Base-by-base conservation (phyloP, 495 filamentous ascomycete genomes). In the Zalerion maritima region DNA sequence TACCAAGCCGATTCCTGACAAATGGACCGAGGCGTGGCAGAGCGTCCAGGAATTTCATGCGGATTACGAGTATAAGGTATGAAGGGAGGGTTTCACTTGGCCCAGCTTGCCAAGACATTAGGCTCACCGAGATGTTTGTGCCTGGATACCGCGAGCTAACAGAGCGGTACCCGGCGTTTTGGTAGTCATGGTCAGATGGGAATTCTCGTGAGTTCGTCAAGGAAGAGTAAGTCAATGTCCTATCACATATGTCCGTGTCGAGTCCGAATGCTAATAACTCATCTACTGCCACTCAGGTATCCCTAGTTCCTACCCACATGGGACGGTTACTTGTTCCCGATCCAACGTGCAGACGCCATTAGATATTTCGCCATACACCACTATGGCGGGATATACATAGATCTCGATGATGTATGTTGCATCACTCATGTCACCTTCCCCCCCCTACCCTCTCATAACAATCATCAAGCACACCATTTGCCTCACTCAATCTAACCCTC, bases 261-360 rank as follows among this genome's bases (percentile, higher is more conserved):
- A n/a, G n/a, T n/a, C n/a, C n/a, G n/a, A n/a, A n/a, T n/a, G n/a
- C n/a, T n/a, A n/a, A n/a, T n/a, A n/a, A n/a, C n/a, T n/a, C n/a
- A n/a, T n/a, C n/a, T n/a, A n/a, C n/a, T n/a, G n/a, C n/a, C n/a
- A n/a, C n/a, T 24, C 10, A 57, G 85, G 53, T 89, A 93, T 42
- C 71, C 80, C 1, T 91, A 80, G 80, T 93, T 92, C 58, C 63
- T 87, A 17, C 69, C 71, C 16, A 85, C 81, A 1, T 93, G 80
- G 41, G 79, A 85, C 43, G 64, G 64, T 44, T 93, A 93, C 54
- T 64, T 60, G 15, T 82, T 77, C 45, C 71, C 75, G 4, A 87
- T 93, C 33, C 81, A 91, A 50, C 75, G 84, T 28, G 84, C 84
- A 20, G 84, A 93, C 45, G 67, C 81, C 2, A 85, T 91, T 28